Conservation (phyloP, 306 rosid species). For the Comarum palustre region DNA sequence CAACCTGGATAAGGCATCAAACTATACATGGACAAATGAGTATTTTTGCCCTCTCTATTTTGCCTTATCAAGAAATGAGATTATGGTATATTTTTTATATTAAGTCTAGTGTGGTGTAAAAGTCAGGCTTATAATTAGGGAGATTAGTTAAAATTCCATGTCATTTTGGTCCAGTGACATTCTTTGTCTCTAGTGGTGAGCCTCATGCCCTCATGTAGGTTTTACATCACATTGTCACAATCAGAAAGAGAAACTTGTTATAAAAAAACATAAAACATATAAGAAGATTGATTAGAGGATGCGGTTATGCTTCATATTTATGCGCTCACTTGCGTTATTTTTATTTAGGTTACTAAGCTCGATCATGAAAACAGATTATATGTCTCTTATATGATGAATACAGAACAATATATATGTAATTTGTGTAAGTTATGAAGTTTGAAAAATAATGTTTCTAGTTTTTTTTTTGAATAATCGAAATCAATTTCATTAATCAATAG, state of each 20-base stretch:
- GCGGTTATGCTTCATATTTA: neutral
- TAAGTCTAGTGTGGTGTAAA: conserved; percentile 12
- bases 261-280: neutral
- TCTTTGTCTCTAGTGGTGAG: conserved; percentile 6
- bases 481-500: too few species aligned
- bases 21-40: neutral
- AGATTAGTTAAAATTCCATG: conserved; percentile 14
- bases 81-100: neutral
- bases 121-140: conserved; percentile 14
- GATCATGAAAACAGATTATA: too few species aligned
- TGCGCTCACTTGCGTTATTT: neutral
- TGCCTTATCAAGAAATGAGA: neutral
- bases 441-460: too few species aligned
- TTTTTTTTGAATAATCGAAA: too few species aligned
- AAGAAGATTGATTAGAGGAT: neutral
- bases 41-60: neutral
- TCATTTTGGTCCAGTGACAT: neutral
- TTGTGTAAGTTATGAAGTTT: too few species aligned
- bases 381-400: too few species aligned
- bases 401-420: too few species aligned
- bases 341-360: too few species aligned
- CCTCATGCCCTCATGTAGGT: conserved; percentile 4
- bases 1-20: neutral
- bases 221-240: conserved; percentile 13
- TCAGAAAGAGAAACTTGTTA: neutral